Evolutionary conservation across 2,329 filamentous ascomycete genomes (phyloP).

Genomic region (Penicillium polonicum): DNA sequence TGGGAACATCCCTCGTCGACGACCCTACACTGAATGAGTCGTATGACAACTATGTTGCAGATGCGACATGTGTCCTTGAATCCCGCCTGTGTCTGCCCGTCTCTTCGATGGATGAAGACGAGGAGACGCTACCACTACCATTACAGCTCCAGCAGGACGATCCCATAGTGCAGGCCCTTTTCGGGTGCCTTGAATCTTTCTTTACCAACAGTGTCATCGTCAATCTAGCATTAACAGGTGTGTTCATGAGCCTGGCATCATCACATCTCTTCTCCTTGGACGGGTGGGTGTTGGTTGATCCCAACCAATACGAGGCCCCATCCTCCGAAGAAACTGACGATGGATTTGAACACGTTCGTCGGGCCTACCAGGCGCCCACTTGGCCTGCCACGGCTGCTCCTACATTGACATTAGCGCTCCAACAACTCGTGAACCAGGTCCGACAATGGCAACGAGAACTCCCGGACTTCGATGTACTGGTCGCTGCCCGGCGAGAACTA

Average conservation of each 20-base stretch:
- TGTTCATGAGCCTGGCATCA: conserved; percentile 75
- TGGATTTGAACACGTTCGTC: conserved; percentile 27
- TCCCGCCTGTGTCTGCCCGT: conserved; percentile 36
- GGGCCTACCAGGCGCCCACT: conserved; percentile 46
- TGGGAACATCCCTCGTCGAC: conserved; percentile 40
- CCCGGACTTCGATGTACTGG: conserved; percentile 69
- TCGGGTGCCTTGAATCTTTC: conserved; percentile 70
- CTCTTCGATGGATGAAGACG: conserved; percentile 29
- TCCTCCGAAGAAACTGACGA: conserved; percentile 29
- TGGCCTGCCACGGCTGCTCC: conserved; percentile 48
- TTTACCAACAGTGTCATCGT: conserved; percentile 89
- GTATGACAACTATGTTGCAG: conserved; percentile 46
- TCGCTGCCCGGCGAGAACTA: conserved; percentile 57
- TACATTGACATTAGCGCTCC: conserved; percentile 57
- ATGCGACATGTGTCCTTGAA: conserved; percentile 54
- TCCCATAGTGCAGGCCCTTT: conserved; percentile 52
- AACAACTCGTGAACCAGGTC: conserved; percentile 62
- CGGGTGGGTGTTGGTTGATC: conserved; percentile 81
- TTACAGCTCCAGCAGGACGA: conserved; percentile 66
- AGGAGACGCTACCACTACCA: conserved; percentile 60
- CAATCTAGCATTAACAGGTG: conserved; percentile 83
- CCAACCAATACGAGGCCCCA: conserved; percentile 54
- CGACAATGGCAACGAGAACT: conserved; percentile 62
- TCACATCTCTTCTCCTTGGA: conserved; percentile 84
- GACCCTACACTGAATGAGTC: conserved; percentile 42